Conservation (phyloP, 139 green algal species). For the Ostreobium quekettii region DNA sequence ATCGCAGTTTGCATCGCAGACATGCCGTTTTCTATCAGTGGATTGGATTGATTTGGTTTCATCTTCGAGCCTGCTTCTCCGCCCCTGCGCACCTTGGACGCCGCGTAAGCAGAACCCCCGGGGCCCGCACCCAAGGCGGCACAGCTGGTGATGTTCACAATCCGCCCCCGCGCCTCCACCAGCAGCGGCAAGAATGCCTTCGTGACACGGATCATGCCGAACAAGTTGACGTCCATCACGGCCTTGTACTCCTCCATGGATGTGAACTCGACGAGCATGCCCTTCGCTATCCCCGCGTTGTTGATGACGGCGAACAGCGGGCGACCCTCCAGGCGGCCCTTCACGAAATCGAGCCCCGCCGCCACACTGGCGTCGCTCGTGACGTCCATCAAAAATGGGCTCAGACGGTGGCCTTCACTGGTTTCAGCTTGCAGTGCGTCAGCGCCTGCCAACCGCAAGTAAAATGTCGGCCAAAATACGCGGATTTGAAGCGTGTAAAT, state of each 20-base stretch:
- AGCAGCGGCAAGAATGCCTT: constrained; percentile 19
- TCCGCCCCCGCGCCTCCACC: not conserved
- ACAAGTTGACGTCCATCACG: constrained; percentile 20
- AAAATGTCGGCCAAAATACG: too few species aligned
- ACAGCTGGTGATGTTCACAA: constrained; percentile 1
- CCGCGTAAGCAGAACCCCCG: constrained; percentile 2
- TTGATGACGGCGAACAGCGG: constrained; percentile 12
- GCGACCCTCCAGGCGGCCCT: not conserved
- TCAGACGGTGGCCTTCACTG: too few species aligned
- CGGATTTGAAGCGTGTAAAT: too few species aligned
- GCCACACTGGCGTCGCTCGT: not conserved
- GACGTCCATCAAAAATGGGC: constrained; percentile 5
- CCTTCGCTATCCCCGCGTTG: constrained; percentile 14
- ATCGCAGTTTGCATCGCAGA: too few species aligned
- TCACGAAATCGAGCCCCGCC: not conserved
- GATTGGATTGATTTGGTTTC: too few species aligned
- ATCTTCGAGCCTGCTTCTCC: too few species aligned
- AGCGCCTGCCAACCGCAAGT: too few species aligned
- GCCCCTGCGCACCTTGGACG: too few species aligned
- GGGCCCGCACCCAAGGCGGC: not conserved
- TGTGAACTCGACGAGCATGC: constrained; percentile 2
- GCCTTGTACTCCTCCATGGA: not conserved
- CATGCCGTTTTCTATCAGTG: too few species aligned
- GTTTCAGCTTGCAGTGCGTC: too few species aligned
- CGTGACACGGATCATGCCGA: constrained; percentile 4